Evolutionary conservation across 306 rosid genomes (phyloP), one percentile per base, ranked within the genome.

Genomic region (Prinsepia uniflora): DNA sequence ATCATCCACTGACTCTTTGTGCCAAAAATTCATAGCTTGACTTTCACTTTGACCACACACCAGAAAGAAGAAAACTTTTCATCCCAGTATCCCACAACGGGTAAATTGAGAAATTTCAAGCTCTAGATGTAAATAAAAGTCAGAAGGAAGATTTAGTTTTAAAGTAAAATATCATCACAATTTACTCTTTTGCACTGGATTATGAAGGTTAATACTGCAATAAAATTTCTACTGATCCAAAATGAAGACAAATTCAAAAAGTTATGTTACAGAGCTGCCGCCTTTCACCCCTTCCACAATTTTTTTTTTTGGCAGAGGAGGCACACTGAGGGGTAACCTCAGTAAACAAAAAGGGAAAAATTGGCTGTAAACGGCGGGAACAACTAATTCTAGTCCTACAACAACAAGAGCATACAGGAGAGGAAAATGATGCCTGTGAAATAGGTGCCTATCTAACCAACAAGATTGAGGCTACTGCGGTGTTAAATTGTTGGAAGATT

Each of bases 401-500:
- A 76, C 22, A 75, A 68, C 43, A 75, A 76, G 54, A 24, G 12
- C 54, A 60, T 48, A n/a, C 75, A 63, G 10, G 34, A 7, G 47
- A 42, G 46, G 54, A 56, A 70, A 70, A 65, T 73, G 41, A 43
- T 43, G 64, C 64, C 18, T 34, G 42, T 19, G 44, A 43, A 70
- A 70, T 55, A 70, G 17, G 65, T 56, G 54, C 19, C 74, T 69
- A 39, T 52, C 68, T 40, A 71, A 66, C 63, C 41, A 62, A 52
- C 50, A 74, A 17, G 6, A 71, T 45, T 61, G 69, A 75, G 79
- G 56, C 82, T 81, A 84, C 8, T 83, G 78, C 50, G 84, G 68
- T 41, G 84, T 57, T 50, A 75, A 66, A 71, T 75, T 57, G 53
- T 68, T 69, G 60, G 84, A 81, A n/a, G 81, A 75, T 50, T 83